These are phyloP conservation scores for Penicillium robsamsonii DNA, from an alignment of 495 filamentous ascomycete species.

Conservation along the genomic window DNA sequence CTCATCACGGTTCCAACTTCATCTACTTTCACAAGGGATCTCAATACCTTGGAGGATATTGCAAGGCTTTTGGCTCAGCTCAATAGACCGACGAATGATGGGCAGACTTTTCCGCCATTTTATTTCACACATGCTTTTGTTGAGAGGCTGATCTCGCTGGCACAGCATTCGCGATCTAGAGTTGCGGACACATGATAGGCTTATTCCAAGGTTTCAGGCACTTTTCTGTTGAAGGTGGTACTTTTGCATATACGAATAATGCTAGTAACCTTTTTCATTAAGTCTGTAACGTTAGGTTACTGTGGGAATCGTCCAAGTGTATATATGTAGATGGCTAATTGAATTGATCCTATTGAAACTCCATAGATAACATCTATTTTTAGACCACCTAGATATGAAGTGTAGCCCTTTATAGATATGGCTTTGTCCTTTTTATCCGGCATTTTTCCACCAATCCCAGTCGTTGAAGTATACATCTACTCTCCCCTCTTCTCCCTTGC, in stretches of 20 bases:
- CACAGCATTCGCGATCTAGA: conserved; percentile 3
- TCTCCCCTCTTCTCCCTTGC: not conserved
- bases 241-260: not conserved
- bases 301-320: not conserved
- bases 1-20: conserved; percentile 17
- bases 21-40: conserved; percentile 16
- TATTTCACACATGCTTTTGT: conserved; percentile 21
- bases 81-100: conserved; percentile 1
- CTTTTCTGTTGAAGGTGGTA: not conserved
- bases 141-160: conserved; percentile 15
- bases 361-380: not conserved
- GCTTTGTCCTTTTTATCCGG: not conserved
- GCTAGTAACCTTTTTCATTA: not conserved
- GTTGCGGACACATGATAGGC: not conserved
- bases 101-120: conserved; percentile 22
- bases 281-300: not conserved
- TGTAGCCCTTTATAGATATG: not conserved
- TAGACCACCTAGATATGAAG: not conserved
- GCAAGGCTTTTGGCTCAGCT: conserved; percentile 11
- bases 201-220: not conserved
- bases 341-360: not conserved
- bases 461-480: not conserved
- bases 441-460: conserved; percentile 2
- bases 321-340: not conserved
- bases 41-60: conserved; percentile 20